Conservation (phyloP, 148 eudicot species). For the Limonium bicolor region DNA sequence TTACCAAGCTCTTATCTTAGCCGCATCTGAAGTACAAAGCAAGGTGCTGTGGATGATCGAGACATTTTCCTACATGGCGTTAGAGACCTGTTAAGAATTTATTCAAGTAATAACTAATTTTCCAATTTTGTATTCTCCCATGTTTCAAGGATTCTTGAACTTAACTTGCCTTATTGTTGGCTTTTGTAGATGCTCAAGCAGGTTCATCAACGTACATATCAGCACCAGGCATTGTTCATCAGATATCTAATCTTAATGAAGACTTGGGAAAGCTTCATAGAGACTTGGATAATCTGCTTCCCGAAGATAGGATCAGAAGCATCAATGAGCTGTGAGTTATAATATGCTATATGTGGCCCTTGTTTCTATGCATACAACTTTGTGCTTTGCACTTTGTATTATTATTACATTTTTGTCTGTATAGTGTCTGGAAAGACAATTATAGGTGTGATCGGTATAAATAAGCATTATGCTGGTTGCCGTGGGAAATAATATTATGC, state of each 20-base stretch:
- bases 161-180: slow-evolving; percentile 1
- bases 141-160: too few relatives aligned
- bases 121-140: too few relatives aligned
- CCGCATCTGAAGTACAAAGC: slow-evolving; percentile 83
- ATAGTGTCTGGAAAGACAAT: too few relatives aligned
- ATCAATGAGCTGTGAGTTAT: slow-evolving; percentile 84
- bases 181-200: slow-evolving; percentile 65
- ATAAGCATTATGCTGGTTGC: too few relatives aligned
- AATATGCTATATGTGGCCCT: not conserved
- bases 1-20: slow-evolving; percentile 65
- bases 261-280: slow-evolving; percentile 77
- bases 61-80: slow-evolving; percentile 92
- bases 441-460: too few relatives aligned
- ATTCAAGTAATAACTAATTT: slow-evolving; percentile 61
- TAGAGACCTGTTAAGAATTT: slow-evolving; percentile 87
- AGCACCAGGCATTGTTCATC: slow-evolving; percentile 92
- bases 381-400: too few relatives aligned
- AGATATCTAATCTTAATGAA: slow-evolving; percentile 73
- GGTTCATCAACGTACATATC: slow-evolving; percentile 78
- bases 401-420: too few relatives aligned
- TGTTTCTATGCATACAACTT: not conserved
- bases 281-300: slow-evolving; percentile 84
- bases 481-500: too few relatives aligned
- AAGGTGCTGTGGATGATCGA: slow-evolving; percentile 97
- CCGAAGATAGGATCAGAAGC: slow-evolving; percentile 82